A percentile compares a stretch with the other conserved stretches of the same genome.
phyloP scores from a whole-genome alignment of 176 grass and related monocot species.

The Eleusine indica region DNA sequence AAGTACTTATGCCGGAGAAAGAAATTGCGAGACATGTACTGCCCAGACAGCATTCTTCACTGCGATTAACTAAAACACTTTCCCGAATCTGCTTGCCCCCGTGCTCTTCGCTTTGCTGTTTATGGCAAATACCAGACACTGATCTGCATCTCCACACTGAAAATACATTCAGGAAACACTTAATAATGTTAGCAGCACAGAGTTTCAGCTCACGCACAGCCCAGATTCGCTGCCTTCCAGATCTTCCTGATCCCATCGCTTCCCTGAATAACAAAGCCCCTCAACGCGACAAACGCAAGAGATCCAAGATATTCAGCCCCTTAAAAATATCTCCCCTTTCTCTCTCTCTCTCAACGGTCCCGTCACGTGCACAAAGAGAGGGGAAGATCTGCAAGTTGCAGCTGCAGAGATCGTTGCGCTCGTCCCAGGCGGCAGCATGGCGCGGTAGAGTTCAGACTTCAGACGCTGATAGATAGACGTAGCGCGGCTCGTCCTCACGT shows the following conservation, averaged over 20 bases:
- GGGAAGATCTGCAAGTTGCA: constrained; percentile 27
- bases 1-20: background rate
- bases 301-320: background rate
- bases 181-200: background rate
- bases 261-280: background rate
- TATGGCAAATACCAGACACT: background rate
- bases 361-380: background rate
- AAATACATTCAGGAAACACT: background rate
- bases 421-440: background rate
- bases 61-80: background rate
- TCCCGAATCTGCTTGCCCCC: background rate
- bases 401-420: background rate
- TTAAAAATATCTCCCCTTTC: constrained; percentile 10
- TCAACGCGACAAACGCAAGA: constrained; percentile 24
- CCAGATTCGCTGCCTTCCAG: constrained; percentile 10
- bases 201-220: background rate
- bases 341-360: background rate
- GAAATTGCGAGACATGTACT: background rate
- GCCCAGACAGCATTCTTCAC: background rate
- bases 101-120: constrained; percentile 19
- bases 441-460: background rate
- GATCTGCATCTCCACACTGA: background rate
- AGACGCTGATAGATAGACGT: background rate
- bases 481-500: constrained; percentile 40
- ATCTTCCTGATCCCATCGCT: constrained; percentile 4